phyloP scores from a whole-genome alignment of 176 grass and related monocot species.

The Avena insularis region DNA sequence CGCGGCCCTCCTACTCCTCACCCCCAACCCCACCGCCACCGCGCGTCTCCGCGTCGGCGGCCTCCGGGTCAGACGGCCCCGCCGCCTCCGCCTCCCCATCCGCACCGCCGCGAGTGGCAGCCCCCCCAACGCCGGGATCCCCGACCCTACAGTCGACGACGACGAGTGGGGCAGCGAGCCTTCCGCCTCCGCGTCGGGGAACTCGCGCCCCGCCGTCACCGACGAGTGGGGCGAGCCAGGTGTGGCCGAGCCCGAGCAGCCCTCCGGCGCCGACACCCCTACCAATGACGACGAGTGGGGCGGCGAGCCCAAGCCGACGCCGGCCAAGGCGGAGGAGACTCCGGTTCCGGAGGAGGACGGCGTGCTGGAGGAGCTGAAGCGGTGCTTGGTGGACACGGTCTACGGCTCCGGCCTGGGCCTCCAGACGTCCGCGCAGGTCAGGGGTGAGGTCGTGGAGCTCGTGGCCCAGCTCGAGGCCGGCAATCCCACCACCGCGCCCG shows the following conservation, averaged over 20 bases:
- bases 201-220: constrained; percentile 39
- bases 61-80: constrained; percentile 7
- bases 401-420: constrained; percentile 84
- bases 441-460: constrained; percentile 90
- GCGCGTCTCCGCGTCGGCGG: not conserved
- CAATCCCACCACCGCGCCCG: constrained; percentile 70
- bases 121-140: constrained; percentile 18
- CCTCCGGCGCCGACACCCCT: constrained; percentile 63
- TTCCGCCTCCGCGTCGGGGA: constrained; percentile 7
- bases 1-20: constrained; percentile 41
- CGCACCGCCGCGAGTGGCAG: constrained; percentile 1
- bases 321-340: not conserved
- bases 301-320: not conserved
- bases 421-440: constrained; percentile 69
- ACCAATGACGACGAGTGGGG: constrained; percentile 78
- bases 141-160: constrained; percentile 57
- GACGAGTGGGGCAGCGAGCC: constrained; percentile 75
- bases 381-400: constrained; percentile 77
- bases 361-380: constrained; percentile 68
- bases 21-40: constrained; percentile 25
- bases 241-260: constrained; percentile 51
- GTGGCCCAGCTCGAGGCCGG: constrained; percentile 80
- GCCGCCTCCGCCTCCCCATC: not conserved
- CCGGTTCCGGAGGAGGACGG: constrained; percentile 28
- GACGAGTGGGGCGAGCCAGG: constrained; percentile 84